These are phyloP conservation scores for Neurospora sublineolata DNA, from an alignment of 495 filamentous ascomycete genomes.

Conservation along the genomic window DNA sequence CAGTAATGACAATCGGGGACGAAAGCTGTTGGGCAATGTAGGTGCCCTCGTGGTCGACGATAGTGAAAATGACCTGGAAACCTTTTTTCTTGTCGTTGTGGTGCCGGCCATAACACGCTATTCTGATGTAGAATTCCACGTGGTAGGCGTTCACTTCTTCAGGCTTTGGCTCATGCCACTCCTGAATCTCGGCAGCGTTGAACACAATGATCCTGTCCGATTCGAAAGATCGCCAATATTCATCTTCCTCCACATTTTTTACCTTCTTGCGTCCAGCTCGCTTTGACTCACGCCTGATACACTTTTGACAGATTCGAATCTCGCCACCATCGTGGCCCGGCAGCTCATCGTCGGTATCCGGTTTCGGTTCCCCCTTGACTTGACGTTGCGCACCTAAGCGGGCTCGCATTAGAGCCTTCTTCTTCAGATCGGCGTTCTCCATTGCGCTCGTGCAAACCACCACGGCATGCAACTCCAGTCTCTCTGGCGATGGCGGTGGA, in stretches of 20 bases:
- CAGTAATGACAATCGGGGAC: constrained; percentile 83
- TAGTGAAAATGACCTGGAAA: constrained; percentile 87
- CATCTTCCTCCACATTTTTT: constrained; percentile 75
- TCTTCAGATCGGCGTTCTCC: constrained; percentile 50
- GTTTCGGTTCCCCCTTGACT: background rate
- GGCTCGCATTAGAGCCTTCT: constrained; percentile 58
- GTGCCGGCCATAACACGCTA: constrained; percentile 92
- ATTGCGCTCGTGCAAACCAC: constrained; percentile 93
- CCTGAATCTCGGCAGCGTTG: constrained; percentile 83
- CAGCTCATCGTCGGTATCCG: constrained; percentile 42
- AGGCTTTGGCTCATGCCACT: constrained; percentile 53
- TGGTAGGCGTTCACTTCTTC: constrained; percentile 48
- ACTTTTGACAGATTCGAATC: constrained; percentile 73
- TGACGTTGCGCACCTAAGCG: constrained; percentile 14
- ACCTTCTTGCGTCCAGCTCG: constrained; percentile 78
- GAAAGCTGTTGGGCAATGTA: constrained; percentile 78
- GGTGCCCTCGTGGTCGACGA: constrained; percentile 65
- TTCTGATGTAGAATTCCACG: constrained; percentile 82
- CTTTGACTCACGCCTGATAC: constrained; percentile 78
- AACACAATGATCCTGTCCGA: constrained; percentile 77
- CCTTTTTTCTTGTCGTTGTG: constrained; percentile 75
- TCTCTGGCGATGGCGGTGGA: constrained; percentile 51
- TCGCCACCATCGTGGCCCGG: constrained; percentile 75
- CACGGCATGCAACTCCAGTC: constrained; percentile 65
- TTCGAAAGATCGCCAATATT: constrained; percentile 68